Conservation (phyloP, 2,329 filamentous ascomycete species). For the Phaeosphaeria sp. region DNA sequence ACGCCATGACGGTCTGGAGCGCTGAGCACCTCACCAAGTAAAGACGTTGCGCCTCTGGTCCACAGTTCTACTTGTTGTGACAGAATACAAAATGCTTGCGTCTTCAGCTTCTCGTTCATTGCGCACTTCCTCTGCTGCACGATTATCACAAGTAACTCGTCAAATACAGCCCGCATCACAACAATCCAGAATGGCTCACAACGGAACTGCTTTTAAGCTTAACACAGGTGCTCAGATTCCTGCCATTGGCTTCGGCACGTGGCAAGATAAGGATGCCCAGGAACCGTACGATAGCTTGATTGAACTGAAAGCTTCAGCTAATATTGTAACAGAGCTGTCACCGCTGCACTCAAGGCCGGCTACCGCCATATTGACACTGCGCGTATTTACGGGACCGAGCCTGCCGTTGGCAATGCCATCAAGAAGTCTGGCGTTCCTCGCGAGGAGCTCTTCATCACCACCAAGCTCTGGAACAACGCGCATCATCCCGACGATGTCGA, state of each 20-base stretch:
- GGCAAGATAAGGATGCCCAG: conserved; percentile 40
- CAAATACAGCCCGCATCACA: conserved; percentile 17
- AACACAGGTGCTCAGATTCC: conserved; percentile 78
- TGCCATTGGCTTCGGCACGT: conserved; percentile 66
- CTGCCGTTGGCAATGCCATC: conserved; percentile 34
- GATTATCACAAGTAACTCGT: conserved; percentile 22
- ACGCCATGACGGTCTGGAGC: not conserved
- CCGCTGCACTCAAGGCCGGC: conserved; percentile 35
- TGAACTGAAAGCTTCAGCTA: not conserved
- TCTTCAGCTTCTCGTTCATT: conserved; percentile 19
- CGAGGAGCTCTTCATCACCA: conserved; percentile 59
- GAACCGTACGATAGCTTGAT: conserved; percentile 22
- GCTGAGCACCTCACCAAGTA: not conserved
- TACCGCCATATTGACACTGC: conserved; percentile 43
- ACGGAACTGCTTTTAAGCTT: conserved; percentile 57
- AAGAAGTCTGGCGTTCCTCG: conserved; percentile 40
- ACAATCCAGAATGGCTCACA: conserved; percentile 38
- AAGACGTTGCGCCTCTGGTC: not conserved
- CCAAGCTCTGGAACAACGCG: conserved; percentile 91
- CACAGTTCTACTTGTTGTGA: not conserved
- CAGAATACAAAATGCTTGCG: conserved; percentile 19
- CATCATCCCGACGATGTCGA: conserved; percentile 72
- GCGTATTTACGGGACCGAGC: conserved; percentile 34
- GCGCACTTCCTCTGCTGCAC: conserved; percentile 13
- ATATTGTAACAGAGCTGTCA: conserved; percentile 44